phyloP scores from a whole-genome alignment of 1,284 basidiomycete genomes.

The Macrocybe sp. region DNA sequence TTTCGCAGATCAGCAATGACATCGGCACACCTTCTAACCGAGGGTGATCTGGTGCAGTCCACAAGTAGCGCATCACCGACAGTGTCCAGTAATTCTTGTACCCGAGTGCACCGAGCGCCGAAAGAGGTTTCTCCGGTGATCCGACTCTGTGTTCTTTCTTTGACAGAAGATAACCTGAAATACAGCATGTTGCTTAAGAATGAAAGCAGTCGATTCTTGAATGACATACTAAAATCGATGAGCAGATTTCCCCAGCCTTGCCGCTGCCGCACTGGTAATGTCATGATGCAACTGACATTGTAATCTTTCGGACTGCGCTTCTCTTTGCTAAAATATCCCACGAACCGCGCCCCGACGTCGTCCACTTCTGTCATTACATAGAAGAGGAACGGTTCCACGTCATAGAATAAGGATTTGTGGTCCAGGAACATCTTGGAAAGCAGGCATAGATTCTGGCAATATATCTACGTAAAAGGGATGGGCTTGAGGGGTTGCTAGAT shows the following conservation, averaged over 20 bases:
- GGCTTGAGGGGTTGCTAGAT: constrained; percentile 6
- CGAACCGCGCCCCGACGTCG: constrained; percentile 87
- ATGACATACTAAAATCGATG: constrained; percentile 90
- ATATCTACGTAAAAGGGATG: constrained; percentile 57
- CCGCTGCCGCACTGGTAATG: constrained; percentile 90
- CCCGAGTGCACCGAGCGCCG: constrained; percentile 83
- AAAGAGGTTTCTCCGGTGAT: constrained; percentile 92
- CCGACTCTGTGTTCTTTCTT: constrained; percentile 89
- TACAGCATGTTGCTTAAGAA: not conserved
- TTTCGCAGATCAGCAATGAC: constrained; percentile 8
- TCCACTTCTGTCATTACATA: constrained; percentile 96
- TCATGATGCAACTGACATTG: constrained; percentile 99
- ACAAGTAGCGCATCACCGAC: constrained; percentile 82
- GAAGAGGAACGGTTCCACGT: constrained; percentile 98
- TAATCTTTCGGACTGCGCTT: constrained; percentile 94
- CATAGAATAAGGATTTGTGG: constrained; percentile 99
- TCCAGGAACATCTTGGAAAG: constrained; percentile 99
- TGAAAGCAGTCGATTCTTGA: constrained; percentile 4
- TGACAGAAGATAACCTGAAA: constrained; percentile 87
- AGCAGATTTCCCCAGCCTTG: constrained; percentile 93
- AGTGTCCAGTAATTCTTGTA: constrained; percentile 97
- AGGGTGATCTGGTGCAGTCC: constrained; percentile 52
- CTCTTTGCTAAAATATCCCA: constrained; percentile 99
- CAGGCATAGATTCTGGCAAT: constrained; percentile 98
- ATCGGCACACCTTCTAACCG: constrained; percentile 67